These are phyloP conservation scores for Cunninghamia lanceolata DNA, from an alignment of 75 land plant genomes.

Conservation along the genomic window DNA sequence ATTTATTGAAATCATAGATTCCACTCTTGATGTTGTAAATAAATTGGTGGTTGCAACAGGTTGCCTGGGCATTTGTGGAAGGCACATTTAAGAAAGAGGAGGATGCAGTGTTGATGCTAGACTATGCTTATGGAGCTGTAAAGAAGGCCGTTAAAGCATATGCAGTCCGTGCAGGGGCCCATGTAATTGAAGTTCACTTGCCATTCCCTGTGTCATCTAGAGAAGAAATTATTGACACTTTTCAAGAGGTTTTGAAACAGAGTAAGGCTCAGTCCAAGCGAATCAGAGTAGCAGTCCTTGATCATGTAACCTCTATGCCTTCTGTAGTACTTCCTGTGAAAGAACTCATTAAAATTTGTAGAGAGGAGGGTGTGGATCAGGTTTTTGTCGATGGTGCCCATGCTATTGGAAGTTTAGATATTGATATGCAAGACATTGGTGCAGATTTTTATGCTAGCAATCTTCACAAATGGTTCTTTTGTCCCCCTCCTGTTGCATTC, in stretches of 20 bases:
- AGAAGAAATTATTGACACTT: conserved; percentile 20
- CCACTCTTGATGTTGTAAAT: conserved; percentile 1
- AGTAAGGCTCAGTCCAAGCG: conserved; percentile 7
- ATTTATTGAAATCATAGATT: not conserved
- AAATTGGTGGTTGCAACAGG: conserved; percentile 29
- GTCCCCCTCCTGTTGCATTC: conserved; percentile 39
- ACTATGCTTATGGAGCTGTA: conserved; percentile 46
- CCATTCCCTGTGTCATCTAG: conserved; percentile 38
- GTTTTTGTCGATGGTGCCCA: conserved; percentile 57
- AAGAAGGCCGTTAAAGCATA: conserved; percentile 49
- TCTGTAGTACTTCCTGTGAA: conserved; percentile 34
- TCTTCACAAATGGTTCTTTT: conserved; percentile 57
- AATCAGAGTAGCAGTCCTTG: conserved; percentile 46
- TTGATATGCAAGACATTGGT: conserved; percentile 37
- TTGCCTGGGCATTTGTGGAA: conserved; percentile 45
- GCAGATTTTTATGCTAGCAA: conserved; percentile 56
- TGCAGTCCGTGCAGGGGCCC: conserved; percentile 39
- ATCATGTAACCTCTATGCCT: conserved; percentile 53
- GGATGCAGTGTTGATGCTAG: conserved; percentile 36
- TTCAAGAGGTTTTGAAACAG: conserved; percentile 21
- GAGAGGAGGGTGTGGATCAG: conserved; percentile 43
- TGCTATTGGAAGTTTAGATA: conserved; percentile 39
- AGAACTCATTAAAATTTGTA: conserved; percentile 36
- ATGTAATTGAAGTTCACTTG: conserved; percentile 27
- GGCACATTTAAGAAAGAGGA: conserved; percentile 37